A percentile compares a stretch with the other conserved stretches of the same genome.
Evolutionary conservation across 305 asterid species (phyloP).

Genomic region (Ruellia speciosa): DNA sequence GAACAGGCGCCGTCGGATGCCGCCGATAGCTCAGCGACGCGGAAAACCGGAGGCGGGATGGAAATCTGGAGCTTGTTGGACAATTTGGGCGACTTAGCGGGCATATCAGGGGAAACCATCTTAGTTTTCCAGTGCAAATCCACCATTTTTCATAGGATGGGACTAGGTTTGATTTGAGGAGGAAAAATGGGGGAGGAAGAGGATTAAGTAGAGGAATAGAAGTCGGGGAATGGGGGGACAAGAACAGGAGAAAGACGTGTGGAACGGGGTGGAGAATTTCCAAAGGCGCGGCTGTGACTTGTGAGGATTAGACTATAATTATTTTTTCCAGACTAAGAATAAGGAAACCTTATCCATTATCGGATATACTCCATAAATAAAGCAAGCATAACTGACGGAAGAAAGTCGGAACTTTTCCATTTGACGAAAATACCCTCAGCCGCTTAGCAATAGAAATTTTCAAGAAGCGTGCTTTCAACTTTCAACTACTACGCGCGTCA

Average conservation of each 20-base stretch:
- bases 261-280: conserved; percentile 31
- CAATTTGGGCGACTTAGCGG: conserved; percentile 52
- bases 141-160: conserved; percentile 40
- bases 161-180: conserved; percentile 12
- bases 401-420: background rate
- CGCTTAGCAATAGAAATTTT: too few species aligned
- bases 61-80: conserved; percentile 57
- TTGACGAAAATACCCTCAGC: background rate
- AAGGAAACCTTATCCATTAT: conserved; percentile 33
- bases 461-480: too few species aligned
- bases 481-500: too few species aligned
- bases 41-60: conserved; percentile 42
- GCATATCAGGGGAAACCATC: conserved; percentile 49
- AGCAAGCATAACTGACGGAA: background rate
- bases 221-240: conserved; percentile 3
- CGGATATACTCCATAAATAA: conserved; percentile 25
- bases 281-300: conserved; percentile 46
- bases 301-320: conserved; percentile 8
- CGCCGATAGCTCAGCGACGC: conserved; percentile 39
- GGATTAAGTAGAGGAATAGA: conserved; percentile 26
- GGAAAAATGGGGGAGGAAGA: conserved; percentile 10
- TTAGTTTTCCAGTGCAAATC: conserved; percentile 72
- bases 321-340: background rate
- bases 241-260: conserved; percentile 53
- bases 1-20: conserved; percentile 64